Conservation (phyloP, 1,139 yeast genomes). For the Geotrichum fermentans region DNA sequence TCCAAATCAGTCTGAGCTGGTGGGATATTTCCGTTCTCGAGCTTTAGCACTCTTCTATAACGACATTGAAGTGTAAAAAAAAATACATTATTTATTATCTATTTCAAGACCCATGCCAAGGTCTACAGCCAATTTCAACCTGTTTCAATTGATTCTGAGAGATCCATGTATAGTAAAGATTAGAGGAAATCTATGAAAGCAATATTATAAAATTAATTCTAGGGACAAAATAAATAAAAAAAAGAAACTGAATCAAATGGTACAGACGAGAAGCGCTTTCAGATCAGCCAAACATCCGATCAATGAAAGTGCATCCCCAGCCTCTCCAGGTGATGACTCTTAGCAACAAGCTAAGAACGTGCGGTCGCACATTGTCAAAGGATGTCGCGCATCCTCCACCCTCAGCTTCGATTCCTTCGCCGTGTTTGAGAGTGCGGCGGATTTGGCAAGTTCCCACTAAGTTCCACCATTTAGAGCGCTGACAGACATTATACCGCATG, state of each 20-base stretch:
- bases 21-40: too few relatives aligned
- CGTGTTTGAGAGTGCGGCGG: slow-evolving; percentile 67
- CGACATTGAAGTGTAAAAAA: too few relatives aligned
- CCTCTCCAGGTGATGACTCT: slow-evolving; percentile 36
- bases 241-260: background rate
- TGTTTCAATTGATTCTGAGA: too few relatives aligned
- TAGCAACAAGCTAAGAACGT: slow-evolving; percentile 30
- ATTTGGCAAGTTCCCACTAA: slow-evolving; percentile 69
- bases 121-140: too few relatives aligned
- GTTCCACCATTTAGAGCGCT: slow-evolving; percentile 83
- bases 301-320: slow-evolving; percentile 34
- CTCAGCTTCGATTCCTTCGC: slow-evolving; percentile 84
- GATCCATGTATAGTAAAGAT: background rate
- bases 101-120: too few relatives aligned
- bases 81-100: too few relatives aligned
- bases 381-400: slow-evolving; percentile 43
- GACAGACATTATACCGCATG: slow-evolving; percentile 66
- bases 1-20: too few relatives aligned
- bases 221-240: background rate
- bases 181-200: background rate
- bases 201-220: too few relatives aligned
- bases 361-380: slow-evolving; percentile 33
- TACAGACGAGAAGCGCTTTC: too few relatives aligned
- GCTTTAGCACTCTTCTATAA: too few relatives aligned
- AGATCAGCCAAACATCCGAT: slow-evolving; percentile 34